Percentiles rank a stretch among this genome's conserved stretches.
Conservation (phyloP, 1,284 basidiomycete species). For the Takashimella koratensis region DNA sequence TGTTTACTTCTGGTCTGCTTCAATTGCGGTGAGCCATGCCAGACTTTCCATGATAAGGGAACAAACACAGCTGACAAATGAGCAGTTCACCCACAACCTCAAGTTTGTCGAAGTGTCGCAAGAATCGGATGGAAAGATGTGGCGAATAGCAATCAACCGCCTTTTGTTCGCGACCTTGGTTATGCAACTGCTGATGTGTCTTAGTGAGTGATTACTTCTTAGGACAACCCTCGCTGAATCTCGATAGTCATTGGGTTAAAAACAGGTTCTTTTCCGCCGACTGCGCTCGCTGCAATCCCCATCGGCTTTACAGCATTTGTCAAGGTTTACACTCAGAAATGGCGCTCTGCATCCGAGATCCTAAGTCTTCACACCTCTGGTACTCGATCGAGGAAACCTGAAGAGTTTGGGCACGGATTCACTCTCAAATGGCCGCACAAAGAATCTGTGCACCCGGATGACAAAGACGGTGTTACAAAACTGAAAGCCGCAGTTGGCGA, state of each 20-base stretch:
- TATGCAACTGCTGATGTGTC: conserved; percentile 35
- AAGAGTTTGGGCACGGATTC: background rate
- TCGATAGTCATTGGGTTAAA: background rate
- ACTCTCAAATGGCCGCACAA: background rate
- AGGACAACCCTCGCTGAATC: too few species aligned
- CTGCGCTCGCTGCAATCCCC: background rate
- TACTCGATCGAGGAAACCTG: background rate
- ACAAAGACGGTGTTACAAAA: background rate
- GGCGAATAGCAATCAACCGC: conserved; percentile 32
- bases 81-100: conserved; percentile 28
- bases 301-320: background rate
- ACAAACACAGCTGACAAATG: background rate
- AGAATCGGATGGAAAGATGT: conserved; percentile 36
- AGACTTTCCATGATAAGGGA: conserved; percentile 1
- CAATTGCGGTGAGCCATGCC: conserved; percentile 24
- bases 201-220: conserved; percentile 25
- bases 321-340: background rate
- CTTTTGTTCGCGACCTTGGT: conserved; percentile 24
- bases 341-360: background rate
- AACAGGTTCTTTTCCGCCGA: background rate
- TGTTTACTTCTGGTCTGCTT: conserved; percentile 34
- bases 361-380: background rate
- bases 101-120: conserved; percentile 31
- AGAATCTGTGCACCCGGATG: background rate
- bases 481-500: background rate